Conservation (phyloP, 2,329 filamentous ascomycete species). For the Lasiodiplodia theobromae region DNA sequence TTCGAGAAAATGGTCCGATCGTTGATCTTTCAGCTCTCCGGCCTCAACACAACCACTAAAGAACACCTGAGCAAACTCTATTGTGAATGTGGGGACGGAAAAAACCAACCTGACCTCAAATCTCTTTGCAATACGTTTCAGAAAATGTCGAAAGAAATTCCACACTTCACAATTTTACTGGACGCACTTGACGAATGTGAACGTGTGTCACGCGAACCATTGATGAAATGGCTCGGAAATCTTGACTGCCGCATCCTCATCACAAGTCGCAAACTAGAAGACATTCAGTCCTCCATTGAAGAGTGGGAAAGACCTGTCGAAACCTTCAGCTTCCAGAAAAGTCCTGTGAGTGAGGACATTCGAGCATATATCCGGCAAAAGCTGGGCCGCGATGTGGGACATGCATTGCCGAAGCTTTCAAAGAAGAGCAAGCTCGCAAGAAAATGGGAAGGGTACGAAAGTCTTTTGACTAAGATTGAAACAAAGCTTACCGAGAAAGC, state of each 20-base stretch:
- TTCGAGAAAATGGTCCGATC: constrained; percentile 47
- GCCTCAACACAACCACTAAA: neutral
- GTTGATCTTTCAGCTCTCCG: constrained; percentile 45
- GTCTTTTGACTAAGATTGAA: too few species aligned
- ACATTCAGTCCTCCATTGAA: neutral
- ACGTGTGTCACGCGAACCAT: neutral
- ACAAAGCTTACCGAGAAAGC: too few species aligned
- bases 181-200: constrained; percentile 43
- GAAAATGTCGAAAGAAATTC: constrained; percentile 32
- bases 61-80: neutral
- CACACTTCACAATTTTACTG: constrained; percentile 34
- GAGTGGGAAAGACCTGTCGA: too few species aligned
- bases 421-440: neutral
- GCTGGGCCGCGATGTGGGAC: too few species aligned
- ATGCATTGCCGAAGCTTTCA: accelerated
- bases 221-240: too few species aligned
- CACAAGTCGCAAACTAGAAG: too few species aligned
- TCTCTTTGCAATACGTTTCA: constrained; percentile 36
- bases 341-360: too few species aligned
- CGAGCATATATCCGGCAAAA: too few species aligned
- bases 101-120: constrained; percentile 35
- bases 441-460: neutral
- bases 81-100: constrained; percentile 32
- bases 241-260: too few species aligned
- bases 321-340: too few species aligned